A percentile compares a stretch with the other conserved stretches of the same genome.
Conservation (phyloP, 768 basidiomycete genomes). For the Trametes maxima region DNA sequence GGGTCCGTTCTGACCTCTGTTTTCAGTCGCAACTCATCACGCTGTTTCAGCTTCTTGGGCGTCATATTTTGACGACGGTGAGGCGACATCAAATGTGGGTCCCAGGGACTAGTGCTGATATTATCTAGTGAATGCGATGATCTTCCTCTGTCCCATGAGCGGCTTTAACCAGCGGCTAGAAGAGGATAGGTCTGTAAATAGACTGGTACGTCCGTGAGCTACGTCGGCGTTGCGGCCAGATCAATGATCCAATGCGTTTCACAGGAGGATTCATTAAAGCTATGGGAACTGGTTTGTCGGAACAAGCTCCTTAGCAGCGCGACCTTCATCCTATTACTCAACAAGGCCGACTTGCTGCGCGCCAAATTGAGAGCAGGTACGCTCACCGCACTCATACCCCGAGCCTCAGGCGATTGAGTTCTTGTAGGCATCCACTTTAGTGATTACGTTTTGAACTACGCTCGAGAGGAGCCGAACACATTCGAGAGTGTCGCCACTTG, state of each 20-base stretch:
- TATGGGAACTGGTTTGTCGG: conserved; percentile 59
- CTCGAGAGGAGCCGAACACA: conserved; percentile 48
- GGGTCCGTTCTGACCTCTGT: conserved; percentile 9
- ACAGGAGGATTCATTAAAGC: conserved; percentile 53
- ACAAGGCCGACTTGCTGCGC: conserved; percentile 59
- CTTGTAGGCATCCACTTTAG: conserved; percentile 40
- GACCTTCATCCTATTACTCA: conserved; percentile 58
- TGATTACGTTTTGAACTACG: conserved; percentile 53
- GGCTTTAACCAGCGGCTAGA: conserved; percentile 62
- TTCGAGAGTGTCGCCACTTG: conserved; percentile 53
- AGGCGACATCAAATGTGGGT: not conserved
- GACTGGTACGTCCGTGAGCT: conserved; percentile 45
- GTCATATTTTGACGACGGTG: conserved; percentile 66
- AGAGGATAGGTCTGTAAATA: conserved; percentile 57
- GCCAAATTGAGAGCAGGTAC: conserved; percentile 44
- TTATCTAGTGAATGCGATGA: conserved; percentile 53
- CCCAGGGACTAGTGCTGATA: not conserved
- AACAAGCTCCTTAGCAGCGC: conserved; percentile 54
- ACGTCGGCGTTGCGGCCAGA: too few species aligned
- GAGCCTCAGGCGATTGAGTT: not conserved
- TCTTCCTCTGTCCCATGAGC: conserved; percentile 64
- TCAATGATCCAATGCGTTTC: not conserved
- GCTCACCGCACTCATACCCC: not conserved
- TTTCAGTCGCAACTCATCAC: not conserved
- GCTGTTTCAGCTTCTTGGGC: conserved; percentile 54